Base-by-base conservation (phyloP, 306 rosid species). In the Myrica gale region DNA sequence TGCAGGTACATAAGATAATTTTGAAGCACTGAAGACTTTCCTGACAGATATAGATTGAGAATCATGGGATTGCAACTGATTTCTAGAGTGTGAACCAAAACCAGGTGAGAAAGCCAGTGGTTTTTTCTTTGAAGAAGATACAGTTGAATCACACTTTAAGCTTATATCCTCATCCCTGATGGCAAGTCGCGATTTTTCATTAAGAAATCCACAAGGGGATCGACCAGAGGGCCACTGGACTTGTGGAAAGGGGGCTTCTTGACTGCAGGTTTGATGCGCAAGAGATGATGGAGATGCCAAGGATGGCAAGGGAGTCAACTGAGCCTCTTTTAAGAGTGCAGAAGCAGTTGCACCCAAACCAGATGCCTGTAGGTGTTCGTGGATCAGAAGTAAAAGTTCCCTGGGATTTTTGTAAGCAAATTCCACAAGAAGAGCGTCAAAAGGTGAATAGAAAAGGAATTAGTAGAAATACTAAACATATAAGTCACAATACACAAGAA, bases 301-400 rank as follows among this genome's bases (percentile, higher is more conserved):
- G 41, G 85, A 87, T 19, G 96, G 93, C 80, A 96, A 87, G 61
- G 99, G 96, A 41, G 74, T 84, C 92, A 96, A 88, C 78, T 92
- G 97, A n/a, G 98, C 99, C 87, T 96, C 99, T 82, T 89, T 92
- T 58, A 96, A 89, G 82, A 96, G 81, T 8, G 74, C 6, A 65
- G 88, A 76, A 70, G 99, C 99, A 80, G 99, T 78, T 65, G 84
- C 45, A 43, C 76, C 69, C 85, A 92, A 83, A 19, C 99, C 99
- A 83, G 94, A 92, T 79, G 99, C 99, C 82, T 89, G 97, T 43
- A 96, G 89, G 85, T 96, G 99, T 80, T 96, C 99, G 56, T 96
- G 99, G 75, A 96, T 89, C 66, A 96, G 81, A 37, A 89, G 98
- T 78, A 96, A 69, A 43, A 96, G 98, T 74, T 96, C 99, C 92